Base-by-base conservation (phyloP, 768 basidiomycete genomes). In the Albatrellus ellisii region DNA sequence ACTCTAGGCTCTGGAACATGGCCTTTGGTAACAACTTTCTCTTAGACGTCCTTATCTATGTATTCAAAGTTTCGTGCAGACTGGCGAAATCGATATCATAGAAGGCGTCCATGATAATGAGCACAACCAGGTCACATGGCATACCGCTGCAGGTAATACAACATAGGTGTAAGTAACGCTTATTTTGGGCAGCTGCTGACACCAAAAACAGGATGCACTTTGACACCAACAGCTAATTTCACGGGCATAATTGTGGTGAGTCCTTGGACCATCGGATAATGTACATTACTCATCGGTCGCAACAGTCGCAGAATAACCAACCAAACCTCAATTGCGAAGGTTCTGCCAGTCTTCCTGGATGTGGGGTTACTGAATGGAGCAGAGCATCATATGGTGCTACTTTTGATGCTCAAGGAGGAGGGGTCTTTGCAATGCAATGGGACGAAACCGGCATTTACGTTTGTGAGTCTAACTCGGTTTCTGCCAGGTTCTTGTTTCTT, bases 391-490 rank as follows among this genome's bases (percentile, higher is more conserved):
- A 85, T 58, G 89, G 89, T 0, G 77, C 80, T 27, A 72, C 70
- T 40, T 90, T 90, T 55, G 88, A 90, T 46, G 68, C 69, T 1
- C 75, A 74, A 53, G 74, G 80, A 8, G 89, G 89, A 4, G 89
- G 89, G 3, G 77, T 88, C 2, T 90, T 86, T 55, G 86, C 77
- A 1, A 87, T 88, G 83, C 80, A 82, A 51, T 91, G 89, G 89
- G 83, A 89, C 53, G 71, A 76, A 45, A 68, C 66, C 46, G 76
- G 77, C 2, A 85, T 88, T 43, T 72, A 76, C 29, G 70, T 85
- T 48, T 87, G 84, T 87, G 46, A 56, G 83, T 66, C n/a, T n/a
- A n/a, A 6, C 27, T 6, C 15, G 25, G 17, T 26, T 20, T 15
- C 12, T 24, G 8, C 12, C 26, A 8, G 11, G 24, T 35, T 2